A percentile compares a stretch with the other conserved stretches of the same genome.
Conservation (phyloP, 78 protist species). For the Chrysochromulina tobinii region DNA sequence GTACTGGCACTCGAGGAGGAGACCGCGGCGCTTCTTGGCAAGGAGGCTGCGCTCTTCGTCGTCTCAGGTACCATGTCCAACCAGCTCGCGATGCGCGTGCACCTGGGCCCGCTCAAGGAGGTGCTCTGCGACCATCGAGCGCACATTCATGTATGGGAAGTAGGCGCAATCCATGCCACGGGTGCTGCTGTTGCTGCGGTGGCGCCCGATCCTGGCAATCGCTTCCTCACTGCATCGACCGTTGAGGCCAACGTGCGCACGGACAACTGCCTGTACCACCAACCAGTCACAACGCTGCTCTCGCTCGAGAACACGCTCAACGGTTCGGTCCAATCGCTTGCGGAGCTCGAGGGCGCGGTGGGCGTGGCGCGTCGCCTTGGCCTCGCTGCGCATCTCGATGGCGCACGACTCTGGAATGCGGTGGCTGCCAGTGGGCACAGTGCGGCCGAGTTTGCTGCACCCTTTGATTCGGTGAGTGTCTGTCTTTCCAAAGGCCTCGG, state of each 20-base stretch:
- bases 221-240: not conserved
- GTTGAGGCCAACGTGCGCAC: not conserved
- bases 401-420: constrained; percentile 43
- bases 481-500: constrained; percentile 78
- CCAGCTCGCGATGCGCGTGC: constrained; percentile 20
- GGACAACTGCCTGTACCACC: constrained; percentile 43
- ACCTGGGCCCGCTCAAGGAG: not conserved
- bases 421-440: not conserved
- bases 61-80: constrained; percentile 69
- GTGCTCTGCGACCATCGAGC: constrained; percentile 7
- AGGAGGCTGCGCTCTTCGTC: constrained; percentile 62
- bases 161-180: not conserved
- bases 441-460: not conserved
- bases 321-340: not conserved
- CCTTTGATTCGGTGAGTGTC: constrained; percentile 11
- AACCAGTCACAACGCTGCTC: constrained; percentile 31
- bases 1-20: constrained; percentile 33
- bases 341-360: not conserved
- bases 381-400: constrained; percentile 33
- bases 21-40: constrained; percentile 43
- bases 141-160: constrained; percentile 10
- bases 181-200: not conserved
- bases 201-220: not conserved
- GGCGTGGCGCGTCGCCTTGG: not conserved
- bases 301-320: constrained; percentile 53